Evolutionary conservation across 257 asterid species (phyloP).

Genomic region (Solanum infundibuliforme): DNA sequence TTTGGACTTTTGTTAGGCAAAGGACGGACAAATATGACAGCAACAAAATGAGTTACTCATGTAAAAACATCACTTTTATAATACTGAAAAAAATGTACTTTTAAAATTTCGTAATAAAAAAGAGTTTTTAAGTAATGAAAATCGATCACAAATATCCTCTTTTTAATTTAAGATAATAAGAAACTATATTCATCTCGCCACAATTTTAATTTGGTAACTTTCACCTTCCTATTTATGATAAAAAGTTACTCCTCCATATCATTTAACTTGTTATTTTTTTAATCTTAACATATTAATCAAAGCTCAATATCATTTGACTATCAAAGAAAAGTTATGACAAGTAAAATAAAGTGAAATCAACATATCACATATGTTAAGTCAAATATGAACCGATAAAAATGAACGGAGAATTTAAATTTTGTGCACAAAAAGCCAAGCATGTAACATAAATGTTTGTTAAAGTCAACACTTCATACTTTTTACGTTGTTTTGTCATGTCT

Average conservation of each 20-base stretch:
- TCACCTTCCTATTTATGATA: background rate
- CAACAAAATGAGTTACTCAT: background rate
- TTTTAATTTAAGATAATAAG: no score
- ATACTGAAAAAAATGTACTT: background rate
- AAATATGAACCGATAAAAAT: no score
- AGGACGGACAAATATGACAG: background rate
- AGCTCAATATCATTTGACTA: fast-evolving
- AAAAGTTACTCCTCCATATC: background rate
- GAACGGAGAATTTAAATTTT: background rate
- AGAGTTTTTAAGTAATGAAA: background rate
- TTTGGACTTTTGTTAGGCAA: background rate
- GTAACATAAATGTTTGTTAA: background rate
- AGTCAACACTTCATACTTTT: background rate
- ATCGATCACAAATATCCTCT: background rate
- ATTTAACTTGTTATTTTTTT: fast-evolving
- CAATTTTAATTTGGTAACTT: background rate
- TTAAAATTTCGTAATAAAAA: background rate
- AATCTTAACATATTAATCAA: background rate
- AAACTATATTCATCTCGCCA: background rate
- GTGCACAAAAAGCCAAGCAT: background rate
- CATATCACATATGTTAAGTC: fast-evolving
- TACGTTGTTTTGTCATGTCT: background rate
- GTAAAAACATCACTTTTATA: background rate
- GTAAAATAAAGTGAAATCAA: background rate
- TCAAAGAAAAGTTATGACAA: background rate